Conservation (phyloP, 768 basidiomycete species). For the Amanita pseudoporphyria region DNA sequence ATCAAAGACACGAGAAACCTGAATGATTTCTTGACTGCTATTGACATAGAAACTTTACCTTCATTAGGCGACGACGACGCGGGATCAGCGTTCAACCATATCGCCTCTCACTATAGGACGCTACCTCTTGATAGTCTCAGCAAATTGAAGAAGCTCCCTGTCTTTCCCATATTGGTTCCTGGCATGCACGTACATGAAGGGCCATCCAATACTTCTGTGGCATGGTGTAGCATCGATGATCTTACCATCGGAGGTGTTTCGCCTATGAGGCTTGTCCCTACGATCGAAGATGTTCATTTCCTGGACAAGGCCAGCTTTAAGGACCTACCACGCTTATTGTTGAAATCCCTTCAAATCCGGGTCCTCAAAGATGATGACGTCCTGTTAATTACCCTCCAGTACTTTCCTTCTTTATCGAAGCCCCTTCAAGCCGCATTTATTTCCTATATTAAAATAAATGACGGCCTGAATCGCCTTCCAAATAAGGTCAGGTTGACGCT, state of each 20-base stretch:
- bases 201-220: background rate
- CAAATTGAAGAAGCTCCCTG: slow-evolving; percentile 15
- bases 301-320: slow-evolving; percentile 18
- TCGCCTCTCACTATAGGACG: background rate
- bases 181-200: background rate
- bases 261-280: slow-evolving; percentile 16
- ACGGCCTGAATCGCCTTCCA: slow-evolving; percentile 9
- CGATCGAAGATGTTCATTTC: slow-evolving; percentile 15
- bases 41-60: background rate
- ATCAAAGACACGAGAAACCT: slow-evolving; percentile 10
- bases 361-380: slow-evolving; percentile 17
- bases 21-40: background rate
- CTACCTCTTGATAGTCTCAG: background rate
- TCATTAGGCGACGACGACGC: background rate
- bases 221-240: background rate
- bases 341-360: slow-evolving; percentile 14
- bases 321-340: slow-evolving; percentile 15
- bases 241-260: slow-evolving; percentile 1
- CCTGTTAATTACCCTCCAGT: slow-evolving; percentile 17
- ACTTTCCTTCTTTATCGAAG: slow-evolving; percentile 20
- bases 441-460: slow-evolving; percentile 15
- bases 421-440: slow-evolving; percentile 19
- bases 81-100: background rate
- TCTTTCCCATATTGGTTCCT: slow-evolving; percentile 20
- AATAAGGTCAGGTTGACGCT: slow-evolving; percentile 17